Conservation (phyloP, 2,329 filamentous ascomycete genomes). For the Calonectria naviculata region DNA sequence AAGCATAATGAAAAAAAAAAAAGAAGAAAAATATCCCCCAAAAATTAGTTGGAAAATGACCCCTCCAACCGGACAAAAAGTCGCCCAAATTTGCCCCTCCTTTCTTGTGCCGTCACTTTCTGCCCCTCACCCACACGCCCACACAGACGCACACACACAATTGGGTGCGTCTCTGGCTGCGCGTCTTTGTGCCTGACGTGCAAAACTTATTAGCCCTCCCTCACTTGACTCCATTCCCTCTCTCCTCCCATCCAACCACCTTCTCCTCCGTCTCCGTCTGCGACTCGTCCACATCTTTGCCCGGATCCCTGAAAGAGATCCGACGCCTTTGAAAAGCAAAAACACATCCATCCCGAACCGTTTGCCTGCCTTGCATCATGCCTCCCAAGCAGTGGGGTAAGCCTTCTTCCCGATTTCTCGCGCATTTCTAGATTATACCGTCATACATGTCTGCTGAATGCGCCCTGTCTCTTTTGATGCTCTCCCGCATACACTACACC, state of each 20-base stretch:
- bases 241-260: slow-evolving; percentile 13
- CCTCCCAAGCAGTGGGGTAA: slow-evolving; percentile 58
- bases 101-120: slow-evolving; percentile 26
- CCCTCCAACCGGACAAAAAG: not conserved
- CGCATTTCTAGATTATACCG: not conserved
- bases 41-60: not conserved
- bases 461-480: not conserved
- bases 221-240: slow-evolving; percentile 4
- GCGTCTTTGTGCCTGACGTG: slow-evolving; percentile 32
- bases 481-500: not conserved
- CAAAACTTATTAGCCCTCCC: slow-evolving; percentile 22
- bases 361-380: slow-evolving; percentile 49
- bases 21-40: not conserved
- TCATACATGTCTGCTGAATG: not conserved
- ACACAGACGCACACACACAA: slow-evolving; percentile 18
- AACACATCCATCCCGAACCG: slow-evolving; percentile 16
- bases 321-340: slow-evolving; percentile 13
- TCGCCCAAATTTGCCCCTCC: slow-evolving; percentile 26
- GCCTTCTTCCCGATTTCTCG: slow-evolving; percentile 21
- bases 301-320: slow-evolving; percentile 14
- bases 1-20: not conserved
- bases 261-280: slow-evolving; percentile 1
- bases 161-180: slow-evolving; percentile 18
- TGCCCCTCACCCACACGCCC: slow-evolving; percentile 22
- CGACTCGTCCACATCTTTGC: not conserved